Evolutionary conservation across 805 yeast species (phyloP).

Genomic region (fission yeast (Schizosaccharomyces pombe)): DNA sequence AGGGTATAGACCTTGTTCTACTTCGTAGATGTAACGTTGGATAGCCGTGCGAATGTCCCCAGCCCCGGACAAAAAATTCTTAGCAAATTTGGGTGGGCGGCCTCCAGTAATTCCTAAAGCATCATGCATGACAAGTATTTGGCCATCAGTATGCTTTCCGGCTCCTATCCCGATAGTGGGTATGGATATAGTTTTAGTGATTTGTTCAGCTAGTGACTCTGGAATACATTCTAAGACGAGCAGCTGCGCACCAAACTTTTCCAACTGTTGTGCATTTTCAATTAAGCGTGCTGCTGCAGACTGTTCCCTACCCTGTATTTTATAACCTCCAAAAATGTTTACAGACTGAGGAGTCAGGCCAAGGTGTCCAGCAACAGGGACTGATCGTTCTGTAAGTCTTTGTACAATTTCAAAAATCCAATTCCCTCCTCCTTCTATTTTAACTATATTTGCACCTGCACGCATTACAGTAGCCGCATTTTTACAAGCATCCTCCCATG

Average conservation of each 20-base stretch:
- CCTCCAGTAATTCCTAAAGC: conserved; percentile 35
- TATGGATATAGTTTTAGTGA: conserved; percentile 34
- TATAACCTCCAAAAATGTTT: conserved; percentile 62
- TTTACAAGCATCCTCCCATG: conserved; percentile 36
- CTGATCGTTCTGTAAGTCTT: conserved; percentile 40
- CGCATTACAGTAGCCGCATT: conserved; percentile 33
- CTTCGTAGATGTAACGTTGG: neutral
- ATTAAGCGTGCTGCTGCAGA: conserved; percentile 32
- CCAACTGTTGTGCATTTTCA: conserved; percentile 45
- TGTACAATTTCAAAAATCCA: conserved; percentile 31
- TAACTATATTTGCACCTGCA: conserved; percentile 37
- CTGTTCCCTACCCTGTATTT: conserved; percentile 49
- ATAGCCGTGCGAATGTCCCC: neutral
- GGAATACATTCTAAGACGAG: conserved; percentile 76
- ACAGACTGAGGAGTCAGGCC: conserved; percentile 83
- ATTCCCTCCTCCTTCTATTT: conserved; percentile 67
- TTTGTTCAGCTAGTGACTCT: conserved; percentile 34
- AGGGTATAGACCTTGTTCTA: neutral
- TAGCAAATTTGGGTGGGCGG: neutral
- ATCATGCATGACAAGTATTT: conserved; percentile 73
- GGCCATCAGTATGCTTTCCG: conserved; percentile 64
- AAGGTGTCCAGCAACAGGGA: conserved; percentile 77
- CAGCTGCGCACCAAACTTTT: conserved; percentile 53
- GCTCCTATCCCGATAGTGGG: conserved; percentile 96
- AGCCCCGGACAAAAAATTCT: neutral